Evolutionary conservation across 371 early-diverging fungal genomes (phyloP).

Genomic region (Encephalitozoon romaleae): DNA sequence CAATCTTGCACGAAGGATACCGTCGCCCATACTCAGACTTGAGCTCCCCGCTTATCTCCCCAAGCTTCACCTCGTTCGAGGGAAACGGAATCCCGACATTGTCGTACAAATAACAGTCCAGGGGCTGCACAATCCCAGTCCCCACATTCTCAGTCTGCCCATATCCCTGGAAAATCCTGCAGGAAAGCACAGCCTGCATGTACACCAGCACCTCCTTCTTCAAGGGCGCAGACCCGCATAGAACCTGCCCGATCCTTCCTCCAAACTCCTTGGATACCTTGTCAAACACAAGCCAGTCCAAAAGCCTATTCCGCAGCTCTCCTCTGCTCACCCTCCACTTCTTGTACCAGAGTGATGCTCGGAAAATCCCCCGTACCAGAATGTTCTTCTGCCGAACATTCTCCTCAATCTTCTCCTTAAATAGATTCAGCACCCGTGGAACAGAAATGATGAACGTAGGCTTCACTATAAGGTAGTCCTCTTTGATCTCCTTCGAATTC

Average conservation of each 20-base stretch:
- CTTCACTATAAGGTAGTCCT: constrained; percentile 69
- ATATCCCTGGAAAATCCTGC: constrained; percentile 76
- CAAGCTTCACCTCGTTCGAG: constrained; percentile 73
- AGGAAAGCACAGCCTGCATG: constrained; percentile 72
- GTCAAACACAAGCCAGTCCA: constrained; percentile 81
- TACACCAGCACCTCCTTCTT: constrained; percentile 72
- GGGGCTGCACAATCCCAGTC: constrained; percentile 62
- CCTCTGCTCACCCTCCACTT: constrained; percentile 63
- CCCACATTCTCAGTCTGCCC: constrained; percentile 83
- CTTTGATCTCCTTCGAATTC: constrained; percentile 68
- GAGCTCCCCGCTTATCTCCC: constrained; percentile 47
- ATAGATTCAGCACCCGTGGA: constrained; percentile 74
- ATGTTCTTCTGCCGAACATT: constrained; percentile 67
- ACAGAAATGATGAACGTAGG: constrained; percentile 78
- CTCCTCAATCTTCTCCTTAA: constrained; percentile 70
- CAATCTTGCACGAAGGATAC: constrained; percentile 64
- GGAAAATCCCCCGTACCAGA: constrained; percentile 66
- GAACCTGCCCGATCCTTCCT: constrained; percentile 70
- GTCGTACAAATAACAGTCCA: constrained; percentile 62
- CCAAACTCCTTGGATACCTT: constrained; percentile 75
- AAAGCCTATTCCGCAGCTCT: constrained; percentile 66
- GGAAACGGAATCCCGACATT: constrained; percentile 76
- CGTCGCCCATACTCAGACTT: background rate
- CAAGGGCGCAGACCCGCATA: constrained; percentile 84
- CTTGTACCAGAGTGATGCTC: constrained; percentile 68